These are phyloP conservation scores for Pythium phragmitis DNA, from an alignment of 352 stramenopile species.

Conservation along the genomic window DNA sequence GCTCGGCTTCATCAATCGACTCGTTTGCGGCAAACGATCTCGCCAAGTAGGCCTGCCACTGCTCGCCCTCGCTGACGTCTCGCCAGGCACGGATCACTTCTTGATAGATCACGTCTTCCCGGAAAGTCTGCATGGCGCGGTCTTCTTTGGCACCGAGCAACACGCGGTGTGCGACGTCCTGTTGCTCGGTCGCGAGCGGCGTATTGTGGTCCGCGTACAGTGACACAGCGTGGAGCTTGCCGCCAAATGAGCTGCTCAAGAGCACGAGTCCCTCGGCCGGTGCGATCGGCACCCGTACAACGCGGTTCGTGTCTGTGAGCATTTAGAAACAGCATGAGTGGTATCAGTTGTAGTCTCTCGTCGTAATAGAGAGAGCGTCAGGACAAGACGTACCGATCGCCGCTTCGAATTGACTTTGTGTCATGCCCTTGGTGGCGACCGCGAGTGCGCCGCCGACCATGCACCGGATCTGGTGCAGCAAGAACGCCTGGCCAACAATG, in stretches of 20 bases:
- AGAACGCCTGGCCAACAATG: slow-evolving; percentile 80
- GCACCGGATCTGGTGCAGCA: slow-evolving; percentile 90
- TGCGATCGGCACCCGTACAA: slow-evolving; percentile 86
- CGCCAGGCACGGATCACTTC: slow-evolving; percentile 60
- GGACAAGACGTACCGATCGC: slow-evolving; percentile 47
- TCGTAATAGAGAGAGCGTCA: background rate
- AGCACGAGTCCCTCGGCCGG: slow-evolving; percentile 88
- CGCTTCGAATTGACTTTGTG: slow-evolving; percentile 60
- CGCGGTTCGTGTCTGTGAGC: slow-evolving; percentile 57
- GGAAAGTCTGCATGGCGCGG: slow-evolving; percentile 56
- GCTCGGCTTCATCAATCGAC: slow-evolving; percentile 41
- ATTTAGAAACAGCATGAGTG: slow-evolving; percentile 10
- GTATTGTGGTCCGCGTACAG: slow-evolving; percentile 73
- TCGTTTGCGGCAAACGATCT: slow-evolving; percentile 55
- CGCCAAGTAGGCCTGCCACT: slow-evolving; percentile 60
- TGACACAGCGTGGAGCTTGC: slow-evolving; percentile 77
- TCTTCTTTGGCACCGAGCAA: slow-evolving; percentile 55
- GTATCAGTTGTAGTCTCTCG: background rate
- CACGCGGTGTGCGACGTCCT: slow-evolving; percentile 54
- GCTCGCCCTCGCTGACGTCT: slow-evolving; percentile 43
- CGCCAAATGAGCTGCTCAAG: slow-evolving; percentile 76
- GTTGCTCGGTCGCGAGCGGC: slow-evolving; percentile 47
- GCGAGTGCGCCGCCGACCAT: slow-evolving; percentile 88
- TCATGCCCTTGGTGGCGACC: slow-evolving; percentile 76
- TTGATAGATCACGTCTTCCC: slow-evolving; percentile 73